Conservation (phyloP, 176 grass and related monocot species). For the Coix lacrymajobi region DNA sequence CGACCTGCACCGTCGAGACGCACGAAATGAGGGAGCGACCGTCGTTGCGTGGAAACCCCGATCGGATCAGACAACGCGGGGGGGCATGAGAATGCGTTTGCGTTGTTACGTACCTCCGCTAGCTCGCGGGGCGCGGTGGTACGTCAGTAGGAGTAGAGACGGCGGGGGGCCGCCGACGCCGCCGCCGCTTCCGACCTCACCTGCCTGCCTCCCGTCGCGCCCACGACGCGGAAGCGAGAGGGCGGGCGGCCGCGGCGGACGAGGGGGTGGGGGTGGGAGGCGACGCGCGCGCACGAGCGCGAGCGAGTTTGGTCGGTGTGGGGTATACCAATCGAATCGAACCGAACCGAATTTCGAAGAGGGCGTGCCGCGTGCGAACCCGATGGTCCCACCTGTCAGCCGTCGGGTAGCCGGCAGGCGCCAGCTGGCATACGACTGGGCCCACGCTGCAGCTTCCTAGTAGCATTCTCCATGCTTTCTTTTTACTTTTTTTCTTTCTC, state of each 20-base stretch:
- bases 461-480: background rate
- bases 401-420: background rate
- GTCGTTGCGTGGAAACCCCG: background rate
- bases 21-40: background rate
- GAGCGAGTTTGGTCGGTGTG: background rate
- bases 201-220: background rate
- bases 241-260: background rate
- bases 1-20: background rate
- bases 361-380: background rate
- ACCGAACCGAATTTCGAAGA: background rate
- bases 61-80: background rate
- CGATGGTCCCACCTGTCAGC: background rate
- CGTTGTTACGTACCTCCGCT: background rate
- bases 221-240: background rate
- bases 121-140: background rate
- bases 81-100: background rate
- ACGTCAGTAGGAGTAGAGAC: background rate
- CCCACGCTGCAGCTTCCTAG: background rate
- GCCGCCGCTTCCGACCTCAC: background rate
- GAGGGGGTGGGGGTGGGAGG: slow-evolving; percentile 1
- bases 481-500: background rate
- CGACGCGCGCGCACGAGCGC: slow-evolving; percentile 5
- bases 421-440: background rate
- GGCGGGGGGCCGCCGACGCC: background rate
- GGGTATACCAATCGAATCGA: background rate